Percentiles rank a stretch among this genome's conserved stretches.
Conservation (phyloP, 805 yeast genomes). For the Cyberlindnera euphorbiiphila region DNA sequence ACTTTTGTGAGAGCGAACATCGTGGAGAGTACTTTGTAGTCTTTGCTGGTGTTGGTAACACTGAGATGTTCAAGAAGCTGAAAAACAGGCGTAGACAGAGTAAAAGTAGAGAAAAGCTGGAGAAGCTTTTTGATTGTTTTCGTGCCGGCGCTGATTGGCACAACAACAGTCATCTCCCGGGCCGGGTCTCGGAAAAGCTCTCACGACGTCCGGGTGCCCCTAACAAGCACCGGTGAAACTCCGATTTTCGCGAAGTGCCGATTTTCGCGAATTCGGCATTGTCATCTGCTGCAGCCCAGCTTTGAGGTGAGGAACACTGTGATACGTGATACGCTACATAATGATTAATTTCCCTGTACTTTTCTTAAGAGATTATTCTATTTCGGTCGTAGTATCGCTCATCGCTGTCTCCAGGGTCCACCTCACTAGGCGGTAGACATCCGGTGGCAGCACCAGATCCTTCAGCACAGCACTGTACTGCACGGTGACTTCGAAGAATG, state of each 20-base stretch:
- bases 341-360: too few relatives aligned
- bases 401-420: constrained; percentile 68
- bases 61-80: too few relatives aligned
- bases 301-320: too few relatives aligned
- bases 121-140: constrained; percentile 13
- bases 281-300: too few relatives aligned
- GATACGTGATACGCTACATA: too few relatives aligned
- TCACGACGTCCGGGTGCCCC: constrained; percentile 6
- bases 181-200: constrained; percentile 16
- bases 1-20: constrained; percentile 13
- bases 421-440: constrained; percentile 64
- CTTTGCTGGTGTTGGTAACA: too few relatives aligned
- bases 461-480: constrained; percentile 60
- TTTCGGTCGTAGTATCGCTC: too few relatives aligned
- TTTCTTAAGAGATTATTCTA: too few relatives aligned
- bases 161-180: constrained; percentile 5
- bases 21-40: background rate
- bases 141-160: constrained; percentile 16
- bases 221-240: too few relatives aligned
- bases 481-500: constrained; percentile 61
- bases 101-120: constrained; percentile 6
- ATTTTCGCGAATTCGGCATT: too few relatives aligned
- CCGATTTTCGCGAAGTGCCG: too few relatives aligned
- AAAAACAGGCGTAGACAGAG: too few relatives aligned
- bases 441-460: constrained; percentile 59